Base-by-base conservation (phyloP, 2,329 filamentous ascomycete genomes). In the Tolypocladium sp. region DNA sequence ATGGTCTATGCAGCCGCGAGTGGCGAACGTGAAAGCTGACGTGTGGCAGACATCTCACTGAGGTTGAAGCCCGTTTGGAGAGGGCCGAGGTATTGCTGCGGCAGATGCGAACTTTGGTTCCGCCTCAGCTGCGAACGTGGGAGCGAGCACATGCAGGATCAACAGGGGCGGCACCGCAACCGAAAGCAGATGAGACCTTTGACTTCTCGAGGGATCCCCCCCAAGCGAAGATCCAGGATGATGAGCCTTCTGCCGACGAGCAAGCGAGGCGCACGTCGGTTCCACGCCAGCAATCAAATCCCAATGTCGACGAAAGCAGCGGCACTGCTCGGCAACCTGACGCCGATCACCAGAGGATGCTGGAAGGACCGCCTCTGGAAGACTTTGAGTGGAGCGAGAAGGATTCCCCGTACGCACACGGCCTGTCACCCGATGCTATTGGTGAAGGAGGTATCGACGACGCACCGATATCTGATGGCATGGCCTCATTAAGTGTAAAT, bases 41-140 rank as follows among this genome's bases (percentile, higher is more conserved):
- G 49, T 4, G 20, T 42, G 33, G 51, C 40, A 74, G 72, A 60
- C 71, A 74, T 62, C 67, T 80, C 22, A 78, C 75, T 0, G 73
- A 77, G 56, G 74, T 79, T 6, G 77, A 79, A 61, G 71, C 70
- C 37, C 70, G 74, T 22, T 65, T 79, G 25, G 72, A 74, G 58
- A 65, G 67, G 57, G 70, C 71, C 1, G 71, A 73, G 58, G 68
- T 64, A 0, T 58, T 72, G 27, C 61, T 73, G 20, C 63, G 65
- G 40, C 70, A 69, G 55, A 69, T 72, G 66, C 64, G 68, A 27
- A 60, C 61, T 3, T 53, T 70, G 55, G 40, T 71, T 41, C 71
- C 69, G 9, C 60, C 64, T 35, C 64, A 72, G 40, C 57, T 64
- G 15, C 58, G 68, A 59, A 54, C 61, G 12, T 61, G 59, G 61